phyloP scores from a whole-genome alignment of 306 rosid genomes.

The Canavalia ensiformis region DNA sequence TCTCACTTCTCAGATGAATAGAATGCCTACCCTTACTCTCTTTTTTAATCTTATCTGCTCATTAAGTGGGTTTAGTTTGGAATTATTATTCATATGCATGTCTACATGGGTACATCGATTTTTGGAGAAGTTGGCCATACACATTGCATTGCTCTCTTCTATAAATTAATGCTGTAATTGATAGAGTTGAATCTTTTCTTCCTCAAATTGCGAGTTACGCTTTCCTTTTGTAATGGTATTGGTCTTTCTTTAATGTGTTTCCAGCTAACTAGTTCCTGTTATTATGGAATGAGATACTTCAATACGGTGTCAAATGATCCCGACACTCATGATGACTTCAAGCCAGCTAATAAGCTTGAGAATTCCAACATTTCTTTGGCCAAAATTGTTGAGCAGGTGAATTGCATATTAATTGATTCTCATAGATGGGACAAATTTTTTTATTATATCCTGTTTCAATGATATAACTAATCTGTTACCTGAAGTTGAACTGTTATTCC shows the following conservation, averaged over 20 bases:
- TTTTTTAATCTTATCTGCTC: neutral
- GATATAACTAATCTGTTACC: neutral
- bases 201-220: neutral
- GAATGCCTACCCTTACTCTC: neutral
- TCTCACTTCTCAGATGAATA: neutral
- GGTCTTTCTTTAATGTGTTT: constrained; percentile 36
- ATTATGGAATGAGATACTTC: constrained; percentile 61
- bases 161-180: neutral
- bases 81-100: neutral
- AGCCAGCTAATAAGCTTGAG: constrained; percentile 73
- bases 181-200: neutral
- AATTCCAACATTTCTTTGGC: constrained; percentile 62
- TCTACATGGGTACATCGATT: constrained; percentile 3
- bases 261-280: constrained; percentile 60
- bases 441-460: neutral
- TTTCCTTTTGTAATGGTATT: constrained; percentile 23
- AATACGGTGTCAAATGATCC: constrained; percentile 65
- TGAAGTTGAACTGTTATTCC: constrained; percentile 6
- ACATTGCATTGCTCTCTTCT: neutral
- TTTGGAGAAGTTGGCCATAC: neutral
- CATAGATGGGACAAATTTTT: neutral
- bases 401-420: constrained; percentile 31
- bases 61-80: neutral
- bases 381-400: constrained; percentile 80
- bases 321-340: constrained; percentile 92